Evolutionary conservation across 208 protist genomes (phyloP).

Genomic region (Strigomonas culicis): DNA sequence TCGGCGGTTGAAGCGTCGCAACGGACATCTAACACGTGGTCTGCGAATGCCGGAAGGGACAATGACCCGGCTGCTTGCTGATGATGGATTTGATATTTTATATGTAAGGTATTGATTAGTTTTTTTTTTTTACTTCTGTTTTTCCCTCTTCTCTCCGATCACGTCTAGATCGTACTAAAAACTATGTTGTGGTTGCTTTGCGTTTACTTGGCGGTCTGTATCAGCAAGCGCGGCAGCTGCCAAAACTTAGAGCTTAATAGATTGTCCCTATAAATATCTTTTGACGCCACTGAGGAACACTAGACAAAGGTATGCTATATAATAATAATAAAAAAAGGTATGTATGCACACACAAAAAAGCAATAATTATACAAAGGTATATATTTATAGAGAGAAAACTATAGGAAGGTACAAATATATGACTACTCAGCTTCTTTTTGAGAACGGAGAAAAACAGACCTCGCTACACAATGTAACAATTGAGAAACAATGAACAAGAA

Average conservation of each 20-base stretch:
- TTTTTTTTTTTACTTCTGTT: slow-evolving; percentile 4
- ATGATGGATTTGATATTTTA: slow-evolving; percentile 11
- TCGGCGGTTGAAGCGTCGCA: too few relatives aligned
- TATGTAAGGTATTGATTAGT: background rate
- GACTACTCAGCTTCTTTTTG: background rate
- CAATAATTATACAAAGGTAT: background rate
- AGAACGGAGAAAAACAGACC: slow-evolving; percentile 13
- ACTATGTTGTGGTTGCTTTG: too few relatives aligned
- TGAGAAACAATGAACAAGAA: background rate
- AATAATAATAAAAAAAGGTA: slow-evolving; percentile 12
- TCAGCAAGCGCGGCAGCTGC: too few relatives aligned
- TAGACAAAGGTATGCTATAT: background rate
- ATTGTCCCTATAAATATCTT: slow-evolving; percentile 4
- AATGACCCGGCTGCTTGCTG: too few relatives aligned
- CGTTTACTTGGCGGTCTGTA: too few relatives aligned
- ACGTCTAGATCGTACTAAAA: too few relatives aligned
- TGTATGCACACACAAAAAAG: background rate
- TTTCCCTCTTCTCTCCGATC: too few relatives aligned
- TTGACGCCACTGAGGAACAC: background rate
- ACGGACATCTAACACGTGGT: too few relatives aligned
- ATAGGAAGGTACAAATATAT: slow-evolving; percentile 12
- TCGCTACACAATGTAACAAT: background rate
- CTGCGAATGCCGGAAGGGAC: too few relatives aligned
- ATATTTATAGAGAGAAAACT: background rate
- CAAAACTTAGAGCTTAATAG: too few relatives aligned